Evolutionary conservation across 2,329 filamentous ascomycete species (phyloP).

Genomic region (Pyrenophora tritici-repentis): DNA sequence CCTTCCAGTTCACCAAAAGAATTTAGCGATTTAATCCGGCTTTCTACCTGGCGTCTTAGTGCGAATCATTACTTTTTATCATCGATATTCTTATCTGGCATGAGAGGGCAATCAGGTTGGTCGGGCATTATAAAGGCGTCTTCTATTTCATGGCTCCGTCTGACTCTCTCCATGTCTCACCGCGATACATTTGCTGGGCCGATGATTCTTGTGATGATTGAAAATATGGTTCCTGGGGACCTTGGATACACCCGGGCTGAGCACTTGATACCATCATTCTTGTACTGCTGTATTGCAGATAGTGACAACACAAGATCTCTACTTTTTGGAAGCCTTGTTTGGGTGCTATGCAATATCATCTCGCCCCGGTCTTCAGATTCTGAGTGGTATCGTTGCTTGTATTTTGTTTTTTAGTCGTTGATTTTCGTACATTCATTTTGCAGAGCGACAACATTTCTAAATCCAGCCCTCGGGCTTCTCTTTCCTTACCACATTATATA

Average conservation of each 20-base stretch:
- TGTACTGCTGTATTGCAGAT: slow-evolving; percentile 1
- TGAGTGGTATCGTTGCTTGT: too few species aligned
- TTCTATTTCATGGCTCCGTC: background rate
- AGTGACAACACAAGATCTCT: background rate
- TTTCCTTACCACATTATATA: background rate
- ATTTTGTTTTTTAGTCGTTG: too few species aligned
- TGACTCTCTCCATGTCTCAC: too few species aligned
- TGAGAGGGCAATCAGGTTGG: background rate
- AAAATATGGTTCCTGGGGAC: slow-evolving; percentile 4
- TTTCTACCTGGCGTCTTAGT: background rate
- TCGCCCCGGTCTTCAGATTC: too few species aligned
- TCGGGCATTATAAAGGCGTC: slow-evolving; percentile 12
- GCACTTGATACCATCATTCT: slow-evolving; percentile 3
- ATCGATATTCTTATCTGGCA: background rate
- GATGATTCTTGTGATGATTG: background rate
- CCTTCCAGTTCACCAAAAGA: background rate
- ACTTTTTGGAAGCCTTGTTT: background rate
- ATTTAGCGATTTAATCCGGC: background rate
- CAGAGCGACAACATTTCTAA: too few species aligned
- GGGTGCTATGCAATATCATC: too few species aligned
- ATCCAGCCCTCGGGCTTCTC: too few species aligned
- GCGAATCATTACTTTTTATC: background rate
- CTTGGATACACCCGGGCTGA: slow-evolving; percentile 8
- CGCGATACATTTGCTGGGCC: background rate
- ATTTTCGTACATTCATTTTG: too few species aligned